These are phyloP conservation scores for Silybum marianum DNA, from an alignment of 129 eudicot genomes.

Conservation along the genomic window DNA sequence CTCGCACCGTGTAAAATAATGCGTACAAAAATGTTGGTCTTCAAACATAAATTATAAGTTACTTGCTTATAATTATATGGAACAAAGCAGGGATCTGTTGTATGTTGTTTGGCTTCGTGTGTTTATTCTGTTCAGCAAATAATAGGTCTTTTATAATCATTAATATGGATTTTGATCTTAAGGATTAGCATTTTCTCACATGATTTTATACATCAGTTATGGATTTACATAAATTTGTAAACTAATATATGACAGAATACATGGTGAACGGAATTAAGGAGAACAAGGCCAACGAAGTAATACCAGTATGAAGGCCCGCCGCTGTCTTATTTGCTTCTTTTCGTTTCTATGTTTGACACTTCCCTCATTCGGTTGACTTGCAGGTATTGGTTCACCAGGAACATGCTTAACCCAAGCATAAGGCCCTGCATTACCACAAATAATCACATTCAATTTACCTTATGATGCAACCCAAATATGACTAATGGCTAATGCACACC, in stretches of 20 bases:
- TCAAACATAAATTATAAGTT: too few relatives aligned
- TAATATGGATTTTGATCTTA: too few relatives aligned
- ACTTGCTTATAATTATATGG: not conserved
- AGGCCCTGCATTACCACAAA: constrained; percentile 60
- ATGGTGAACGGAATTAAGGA: not conserved
- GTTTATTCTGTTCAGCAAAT: not conserved
- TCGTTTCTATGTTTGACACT: constrained; percentile 91
- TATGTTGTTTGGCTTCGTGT: not conserved
- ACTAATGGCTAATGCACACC: too few relatives aligned
- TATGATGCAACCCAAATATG: too few relatives aligned
- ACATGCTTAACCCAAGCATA: constrained; percentile 86
- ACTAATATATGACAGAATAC: not conserved
- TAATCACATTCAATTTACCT: not conserved
- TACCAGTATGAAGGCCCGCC: constrained; percentile 74
- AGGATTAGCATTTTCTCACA: not conserved
- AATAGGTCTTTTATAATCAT: too few relatives aligned
- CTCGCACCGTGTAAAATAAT: too few relatives aligned
- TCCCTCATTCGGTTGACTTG: constrained; percentile 78
- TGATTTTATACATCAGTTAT: not conserved
- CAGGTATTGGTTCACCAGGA: constrained; percentile 59
- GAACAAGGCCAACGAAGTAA: not conserved
- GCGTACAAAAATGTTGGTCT: not conserved
- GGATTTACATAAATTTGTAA: not conserved
- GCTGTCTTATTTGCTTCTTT: constrained; percentile 69
- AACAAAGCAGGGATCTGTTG: not conserved